Evolutionary conservation across 1,139 yeast genomes (phyloP).

Genomic region (Yamadazyma siamensis): DNA sequence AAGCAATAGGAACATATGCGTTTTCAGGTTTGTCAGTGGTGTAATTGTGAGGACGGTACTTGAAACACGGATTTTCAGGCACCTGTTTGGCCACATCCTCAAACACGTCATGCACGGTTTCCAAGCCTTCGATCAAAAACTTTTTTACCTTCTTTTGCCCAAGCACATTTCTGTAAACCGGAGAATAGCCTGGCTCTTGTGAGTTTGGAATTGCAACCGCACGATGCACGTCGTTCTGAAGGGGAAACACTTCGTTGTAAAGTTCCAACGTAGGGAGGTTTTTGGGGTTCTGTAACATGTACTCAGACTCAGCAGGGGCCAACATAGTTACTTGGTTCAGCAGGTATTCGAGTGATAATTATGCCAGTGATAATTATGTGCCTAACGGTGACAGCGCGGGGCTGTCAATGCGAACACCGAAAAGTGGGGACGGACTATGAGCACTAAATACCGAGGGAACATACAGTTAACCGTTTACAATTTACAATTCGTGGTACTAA

Average conservation of each 20-base stretch:
- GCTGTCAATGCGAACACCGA: no score
- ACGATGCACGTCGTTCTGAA: conserved; percentile 13
- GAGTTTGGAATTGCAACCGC: conserved; percentile 31
- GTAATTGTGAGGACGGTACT: conserved; percentile 30
- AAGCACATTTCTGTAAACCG: conserved; percentile 30
- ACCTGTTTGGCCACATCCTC: conserved; percentile 18
- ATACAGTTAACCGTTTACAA: no score
- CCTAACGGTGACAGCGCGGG: no score
- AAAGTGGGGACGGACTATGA: no score
- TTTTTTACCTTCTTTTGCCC: conserved; percentile 19
- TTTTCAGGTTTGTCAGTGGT: conserved; percentile 19
- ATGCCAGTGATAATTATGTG: no score
- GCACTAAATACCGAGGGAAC: no score
- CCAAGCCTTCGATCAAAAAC: conserved; percentile 20
- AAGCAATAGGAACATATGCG: conserved; percentile 19
- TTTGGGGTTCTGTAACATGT: conserved; percentile 17
- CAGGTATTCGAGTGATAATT: no score
- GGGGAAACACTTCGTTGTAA: conserved; percentile 23
- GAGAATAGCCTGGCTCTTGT: conserved; percentile 26
- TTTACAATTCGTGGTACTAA: no score
- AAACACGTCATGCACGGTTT: conserved; percentile 28
- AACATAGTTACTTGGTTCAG: conserved; percentile 7
- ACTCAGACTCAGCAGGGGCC: conserved; percentile 13
- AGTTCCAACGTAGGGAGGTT: conserved; percentile 16
- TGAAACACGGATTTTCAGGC: conserved; percentile 26